These are phyloP conservation scores for Monosporascus sp. DNA, from an alignment of 2,329 filamentous ascomycete genomes.

Conservation along the genomic window DNA sequence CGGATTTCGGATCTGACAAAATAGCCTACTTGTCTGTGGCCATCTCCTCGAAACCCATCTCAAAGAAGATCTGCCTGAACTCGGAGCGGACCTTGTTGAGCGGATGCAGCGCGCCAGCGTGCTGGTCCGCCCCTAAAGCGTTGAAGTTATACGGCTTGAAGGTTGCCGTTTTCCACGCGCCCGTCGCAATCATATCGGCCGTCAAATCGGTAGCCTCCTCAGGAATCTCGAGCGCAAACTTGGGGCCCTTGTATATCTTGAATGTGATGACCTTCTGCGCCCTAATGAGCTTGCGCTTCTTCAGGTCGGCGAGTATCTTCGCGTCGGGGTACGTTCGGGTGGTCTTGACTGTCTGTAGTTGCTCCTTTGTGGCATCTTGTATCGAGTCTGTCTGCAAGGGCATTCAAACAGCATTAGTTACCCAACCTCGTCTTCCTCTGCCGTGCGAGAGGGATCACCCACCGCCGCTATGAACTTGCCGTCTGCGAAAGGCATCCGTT, in stretches of 20 bases:
- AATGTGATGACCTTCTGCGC: constrained; percentile 82
- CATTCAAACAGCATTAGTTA: too few relatives aligned
- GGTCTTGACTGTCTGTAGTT: constrained; percentile 67
- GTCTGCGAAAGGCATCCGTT: constrained; percentile 16
- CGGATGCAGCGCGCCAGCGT: constrained; percentile 57
- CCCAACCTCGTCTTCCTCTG: background rate
- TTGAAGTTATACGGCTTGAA: constrained; percentile 68
- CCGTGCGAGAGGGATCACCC: background rate
- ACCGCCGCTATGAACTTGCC: constrained; percentile 37
- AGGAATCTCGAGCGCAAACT: constrained; percentile 81
- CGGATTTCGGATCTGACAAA: background rate
- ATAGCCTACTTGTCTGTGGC: constrained; percentile 52
- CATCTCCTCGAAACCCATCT: constrained; percentile 99
- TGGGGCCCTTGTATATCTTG: constrained; percentile 75
- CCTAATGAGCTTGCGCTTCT: constrained; percentile 85
- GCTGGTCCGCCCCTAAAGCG: constrained; percentile 54
- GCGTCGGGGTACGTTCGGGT: constrained; percentile 64
- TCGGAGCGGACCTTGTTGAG: constrained; percentile 94
- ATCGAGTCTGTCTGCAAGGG: constrained; percentile 59
- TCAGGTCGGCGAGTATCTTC: constrained; percentile 75
- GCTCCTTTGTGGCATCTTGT: constrained; percentile 70
- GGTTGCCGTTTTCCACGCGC: constrained; percentile 84
- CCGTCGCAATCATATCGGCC: constrained; percentile 80
- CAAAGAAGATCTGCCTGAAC: constrained; percentile 96
- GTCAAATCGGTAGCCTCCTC: constrained; percentile 96